Evolutionary conservation across 2,329 filamentous ascomycete genomes (phyloP).

Genomic region (Pseudocercospora musae): DNA sequence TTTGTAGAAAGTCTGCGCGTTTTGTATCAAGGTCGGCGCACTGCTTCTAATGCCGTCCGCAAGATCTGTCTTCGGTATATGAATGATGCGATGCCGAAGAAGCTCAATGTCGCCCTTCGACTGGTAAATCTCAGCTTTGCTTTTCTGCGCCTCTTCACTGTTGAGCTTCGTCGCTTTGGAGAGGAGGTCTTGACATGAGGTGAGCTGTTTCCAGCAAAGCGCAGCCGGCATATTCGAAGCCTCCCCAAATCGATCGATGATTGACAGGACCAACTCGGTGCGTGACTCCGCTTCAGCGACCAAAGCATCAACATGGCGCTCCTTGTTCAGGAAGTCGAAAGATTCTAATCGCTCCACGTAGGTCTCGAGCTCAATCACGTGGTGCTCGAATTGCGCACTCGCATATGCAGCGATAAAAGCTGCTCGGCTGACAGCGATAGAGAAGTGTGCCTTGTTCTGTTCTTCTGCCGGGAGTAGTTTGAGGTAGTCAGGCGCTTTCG

Average conservation of each 20-base stretch:
- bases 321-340: conserved; percentile 39
- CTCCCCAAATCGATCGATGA: conserved; percentile 26
- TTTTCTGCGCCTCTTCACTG: conserved; percentile 41
- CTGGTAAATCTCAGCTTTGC: conserved; percentile 50
- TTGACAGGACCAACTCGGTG: conserved; percentile 30
- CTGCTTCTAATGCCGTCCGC: conserved; percentile 46
- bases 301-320: conserved; percentile 56
- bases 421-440: conserved; percentile 53
- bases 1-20: conserved; percentile 58
- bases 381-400: conserved; percentile 55
- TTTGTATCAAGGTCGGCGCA: conserved; percentile 49
- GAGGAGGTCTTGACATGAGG: conserved; percentile 49
- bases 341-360: conserved; percentile 47
- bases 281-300: conserved; percentile 31
- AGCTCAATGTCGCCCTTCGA: conserved; percentile 56
- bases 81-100: conserved; percentile 51
- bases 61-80: conserved; percentile 29
- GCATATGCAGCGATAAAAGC: conserved; percentile 56
- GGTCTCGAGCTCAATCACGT: conserved; percentile 49
- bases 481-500: conserved; percentile 54
- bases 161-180: conserved; percentile 50
- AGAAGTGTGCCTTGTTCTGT: conserved; percentile 32
- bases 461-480: conserved; percentile 33
- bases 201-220: conserved; percentile 53
- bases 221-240: conserved; percentile 23